A percentile compares a stretch with the other conserved stretches of the same genome.
Conservation (phyloP, 345 rosid genomes). For the Leavenworthia alabamica region DNA sequence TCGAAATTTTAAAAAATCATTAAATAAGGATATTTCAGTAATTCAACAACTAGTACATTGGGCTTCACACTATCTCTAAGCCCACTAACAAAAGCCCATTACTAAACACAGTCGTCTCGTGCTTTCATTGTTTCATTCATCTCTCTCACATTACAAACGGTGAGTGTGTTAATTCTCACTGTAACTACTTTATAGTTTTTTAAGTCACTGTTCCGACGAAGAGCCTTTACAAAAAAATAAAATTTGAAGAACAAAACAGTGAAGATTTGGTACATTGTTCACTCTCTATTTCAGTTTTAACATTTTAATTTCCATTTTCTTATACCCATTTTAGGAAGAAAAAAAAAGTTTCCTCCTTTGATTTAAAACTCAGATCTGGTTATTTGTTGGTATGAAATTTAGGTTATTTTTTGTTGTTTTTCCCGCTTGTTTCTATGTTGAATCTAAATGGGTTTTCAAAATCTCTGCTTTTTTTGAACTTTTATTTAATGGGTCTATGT, state of each 20-base stretch:
- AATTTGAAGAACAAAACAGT: neutral
- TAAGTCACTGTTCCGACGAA: conserved; percentile 25
- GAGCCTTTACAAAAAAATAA: neutral
- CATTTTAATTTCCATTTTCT: neutral
- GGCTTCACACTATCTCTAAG: neutral
- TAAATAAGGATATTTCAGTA: neutral
- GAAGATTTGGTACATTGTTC: neutral
- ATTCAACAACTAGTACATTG: neutral
- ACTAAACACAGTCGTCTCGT: neutral
- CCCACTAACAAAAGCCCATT: conserved; percentile 16
- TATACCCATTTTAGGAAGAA: neutral
- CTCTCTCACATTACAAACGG: conserved; percentile 25
- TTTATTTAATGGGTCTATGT: conserved; percentile 22
- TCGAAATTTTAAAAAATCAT: neutral
- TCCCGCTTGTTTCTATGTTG: conserved; percentile 16
- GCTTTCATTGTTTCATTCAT: neutral
- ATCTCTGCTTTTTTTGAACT: conserved; percentile 22
- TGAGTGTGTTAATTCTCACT: conserved; percentile 22
- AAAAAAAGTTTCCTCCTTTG: conserved; percentile 11
- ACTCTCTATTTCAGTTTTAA: neutral
- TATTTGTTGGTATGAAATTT: neutral
- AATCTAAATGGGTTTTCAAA: conserved; percentile 22
- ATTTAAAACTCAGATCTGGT: conserved; percentile 19
- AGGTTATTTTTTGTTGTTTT: neutral
- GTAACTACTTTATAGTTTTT: conserved; percentile 22